Conservation (phyloP, 1,284 basidiomycete species). For the Schizophyllum amplum region DNA sequence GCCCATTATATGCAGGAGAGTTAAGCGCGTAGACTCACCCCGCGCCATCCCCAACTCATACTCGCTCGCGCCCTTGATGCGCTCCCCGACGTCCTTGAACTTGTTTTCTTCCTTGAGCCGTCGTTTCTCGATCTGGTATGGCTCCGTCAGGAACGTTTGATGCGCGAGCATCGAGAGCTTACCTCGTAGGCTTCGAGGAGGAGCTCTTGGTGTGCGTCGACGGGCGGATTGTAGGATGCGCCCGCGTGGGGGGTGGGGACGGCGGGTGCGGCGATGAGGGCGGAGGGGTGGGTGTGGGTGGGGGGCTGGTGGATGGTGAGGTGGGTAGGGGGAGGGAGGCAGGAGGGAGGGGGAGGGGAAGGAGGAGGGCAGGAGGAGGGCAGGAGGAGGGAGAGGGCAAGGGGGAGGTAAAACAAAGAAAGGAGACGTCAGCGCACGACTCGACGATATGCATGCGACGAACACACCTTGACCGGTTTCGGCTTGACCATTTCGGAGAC, state of each 20-base stretch:
- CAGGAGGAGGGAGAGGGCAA: too few species aligned
- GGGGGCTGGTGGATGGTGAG: conserved; percentile 44
- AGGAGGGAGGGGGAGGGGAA: too few species aligned
- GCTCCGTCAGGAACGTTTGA: too few species aligned
- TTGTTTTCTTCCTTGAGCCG: conserved; percentile 22
- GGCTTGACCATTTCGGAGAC: conserved; percentile 29
- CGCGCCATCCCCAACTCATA: conserved; percentile 29
- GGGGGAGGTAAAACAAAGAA: too few species aligned
- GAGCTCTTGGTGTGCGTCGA: conserved; percentile 69
- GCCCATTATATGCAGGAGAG: too few species aligned
- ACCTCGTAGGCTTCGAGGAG: conserved; percentile 62
- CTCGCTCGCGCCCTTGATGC: conserved; percentile 51
- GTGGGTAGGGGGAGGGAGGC: too few species aligned
- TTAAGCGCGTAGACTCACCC: conserved; percentile 22
- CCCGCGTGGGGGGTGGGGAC: conserved; percentile 78
- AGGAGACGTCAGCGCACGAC: conserved; percentile 5
- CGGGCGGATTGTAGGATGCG: conserved; percentile 89
- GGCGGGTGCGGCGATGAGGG: conserved; percentile 54
- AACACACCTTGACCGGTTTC: conserved; percentile 42
- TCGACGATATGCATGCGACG: not conserved
- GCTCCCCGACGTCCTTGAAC: conserved; percentile 30
- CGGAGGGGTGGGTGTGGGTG: conserved; percentile 36
- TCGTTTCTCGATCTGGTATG: too few species aligned
- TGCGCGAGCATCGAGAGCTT: conserved; percentile 55
- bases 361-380: too few species aligned